A percentile compares a stretch with the other conserved stretches of the same genome.
Evolutionary conservation across 2,329 filamentous ascomycete species (phyloP).

Genomic region (Colletotrichum liaoningense): DNA sequence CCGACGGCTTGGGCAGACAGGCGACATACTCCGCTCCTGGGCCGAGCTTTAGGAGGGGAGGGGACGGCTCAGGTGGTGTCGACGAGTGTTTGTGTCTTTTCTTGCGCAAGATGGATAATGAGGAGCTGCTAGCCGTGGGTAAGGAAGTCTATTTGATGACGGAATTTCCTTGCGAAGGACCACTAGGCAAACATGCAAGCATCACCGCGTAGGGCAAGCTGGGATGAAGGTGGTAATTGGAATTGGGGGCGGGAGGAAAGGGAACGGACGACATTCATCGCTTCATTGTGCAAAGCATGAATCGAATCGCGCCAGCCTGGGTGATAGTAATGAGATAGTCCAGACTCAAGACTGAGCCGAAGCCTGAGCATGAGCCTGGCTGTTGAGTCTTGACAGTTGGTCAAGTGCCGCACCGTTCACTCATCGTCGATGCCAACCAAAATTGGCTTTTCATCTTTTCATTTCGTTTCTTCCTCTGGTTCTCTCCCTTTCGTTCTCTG

Average conservation of each 20-base stretch:
- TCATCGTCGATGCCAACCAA: background rate
- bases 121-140: background rate
- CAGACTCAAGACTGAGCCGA: background rate
- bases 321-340: background rate
- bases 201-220: constrained; percentile 1
- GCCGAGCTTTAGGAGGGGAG: background rate
- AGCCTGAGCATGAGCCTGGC: background rate
- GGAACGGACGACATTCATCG: constrained; percentile 1
- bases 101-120: background rate
- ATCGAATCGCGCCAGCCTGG: background rate
- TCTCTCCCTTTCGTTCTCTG: background rate
- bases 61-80: background rate
- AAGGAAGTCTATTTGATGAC: constrained; percentile 29
- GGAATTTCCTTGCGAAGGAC: constrained; percentile 11
- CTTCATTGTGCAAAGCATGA: background rate
- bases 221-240: background rate
- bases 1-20: constrained; percentile 19
- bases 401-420: background rate
- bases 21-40: constrained; percentile 10
- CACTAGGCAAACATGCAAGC: background rate
- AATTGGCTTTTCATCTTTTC: background rate
- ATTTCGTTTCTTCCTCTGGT: background rate
- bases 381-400: background rate
- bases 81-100: background rate
- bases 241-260: constrained; percentile 1